These are phyloP conservation scores for Colletotrichum limetticola DNA, from an alignment of 2,329 filamentous ascomycete genomes.

Conservation along the genomic window DNA sequence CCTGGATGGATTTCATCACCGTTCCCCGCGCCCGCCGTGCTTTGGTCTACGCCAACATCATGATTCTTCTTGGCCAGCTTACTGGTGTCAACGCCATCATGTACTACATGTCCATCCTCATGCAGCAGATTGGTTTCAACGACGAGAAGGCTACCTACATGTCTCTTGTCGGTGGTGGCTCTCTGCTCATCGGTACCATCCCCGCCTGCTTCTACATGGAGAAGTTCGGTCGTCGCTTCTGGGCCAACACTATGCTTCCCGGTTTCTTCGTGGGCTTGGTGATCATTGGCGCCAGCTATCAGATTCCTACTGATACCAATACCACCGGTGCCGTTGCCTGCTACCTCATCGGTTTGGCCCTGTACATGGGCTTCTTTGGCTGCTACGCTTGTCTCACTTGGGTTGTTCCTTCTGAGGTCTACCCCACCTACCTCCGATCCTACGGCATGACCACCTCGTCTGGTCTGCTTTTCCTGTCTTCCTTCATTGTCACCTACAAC, in stretches of 20 bases:
- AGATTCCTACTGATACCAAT: conserved; percentile 59
- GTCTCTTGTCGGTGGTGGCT: conserved; percentile 77
- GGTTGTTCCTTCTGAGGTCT: conserved; percentile 76
- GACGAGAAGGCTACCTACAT: conserved; percentile 74
- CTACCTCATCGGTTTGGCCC: conserved; percentile 74
- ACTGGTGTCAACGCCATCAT: conserved; percentile 77
- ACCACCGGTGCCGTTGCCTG: conserved; percentile 63
- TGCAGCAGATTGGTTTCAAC: conserved; percentile 75
- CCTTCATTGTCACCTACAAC: conserved; percentile 81
- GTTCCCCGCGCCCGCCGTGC: conserved; percentile 74
- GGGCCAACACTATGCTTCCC: conserved; percentile 77
- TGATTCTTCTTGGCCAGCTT: conserved; percentile 77
- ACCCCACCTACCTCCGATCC: conserved; percentile 76
- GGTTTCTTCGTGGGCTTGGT: conserved; percentile 78
- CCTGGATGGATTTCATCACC: conserved; percentile 81
- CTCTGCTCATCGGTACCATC: conserved; percentile 74
- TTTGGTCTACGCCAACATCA: conserved; percentile 74
- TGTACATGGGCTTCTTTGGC: conserved; percentile 77
- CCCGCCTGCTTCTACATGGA: conserved; percentile 79
- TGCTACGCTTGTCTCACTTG: conserved; percentile 73
- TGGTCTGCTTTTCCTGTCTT: conserved; percentile 75
- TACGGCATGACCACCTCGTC: conserved; percentile 81
- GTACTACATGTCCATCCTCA: conserved; percentile 78
- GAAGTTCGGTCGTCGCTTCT: conserved; percentile 77
- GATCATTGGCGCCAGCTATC: conserved; percentile 73